Percentiles rank a stretch among this genome's conserved stretches.
Evolutionary conservation across 306 rosid genomes (phyloP).

Genomic region (Nissolia schottii): DNA sequence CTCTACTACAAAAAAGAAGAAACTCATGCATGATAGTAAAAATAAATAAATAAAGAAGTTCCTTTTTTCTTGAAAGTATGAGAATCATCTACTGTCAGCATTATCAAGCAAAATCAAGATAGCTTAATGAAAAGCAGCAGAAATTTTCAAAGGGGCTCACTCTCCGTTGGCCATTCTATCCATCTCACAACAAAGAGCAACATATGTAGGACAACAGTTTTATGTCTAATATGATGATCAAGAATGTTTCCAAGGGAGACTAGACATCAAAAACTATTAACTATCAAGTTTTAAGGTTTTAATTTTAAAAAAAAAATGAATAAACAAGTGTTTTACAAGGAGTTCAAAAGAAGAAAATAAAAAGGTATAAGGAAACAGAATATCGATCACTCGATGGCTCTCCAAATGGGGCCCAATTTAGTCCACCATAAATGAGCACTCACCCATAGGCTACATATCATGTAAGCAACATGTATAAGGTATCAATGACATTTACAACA

Average conservation of each 20-base stretch:
- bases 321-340: not conserved
- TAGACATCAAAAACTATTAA: not conserved
- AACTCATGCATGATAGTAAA: not conserved
- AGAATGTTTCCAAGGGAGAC: not conserved
- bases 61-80: not conserved
- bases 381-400: not conserved
- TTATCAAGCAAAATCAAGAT: not conserved
- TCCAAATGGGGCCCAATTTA: not conserved
- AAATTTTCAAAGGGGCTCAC: not conserved
- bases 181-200: not conserved
- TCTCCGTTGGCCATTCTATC: not conserved
- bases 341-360: not conserved
- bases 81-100: not conserved
- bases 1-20: not conserved
- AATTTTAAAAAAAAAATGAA: not conserved
- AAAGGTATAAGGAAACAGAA: not conserved
- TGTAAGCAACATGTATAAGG: not conserved
- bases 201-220: not conserved
- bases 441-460: not conserved
- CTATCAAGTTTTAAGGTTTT: slow-evolving; percentile 11
- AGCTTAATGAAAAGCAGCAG: not conserved
- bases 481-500: not conserved
- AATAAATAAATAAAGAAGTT: not conserved
- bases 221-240: not conserved
- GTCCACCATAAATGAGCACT: not conserved